Evolutionary conservation across 176 grass and related monocot genomes (phyloP).

Genomic region (Bromus sterilis): DNA sequence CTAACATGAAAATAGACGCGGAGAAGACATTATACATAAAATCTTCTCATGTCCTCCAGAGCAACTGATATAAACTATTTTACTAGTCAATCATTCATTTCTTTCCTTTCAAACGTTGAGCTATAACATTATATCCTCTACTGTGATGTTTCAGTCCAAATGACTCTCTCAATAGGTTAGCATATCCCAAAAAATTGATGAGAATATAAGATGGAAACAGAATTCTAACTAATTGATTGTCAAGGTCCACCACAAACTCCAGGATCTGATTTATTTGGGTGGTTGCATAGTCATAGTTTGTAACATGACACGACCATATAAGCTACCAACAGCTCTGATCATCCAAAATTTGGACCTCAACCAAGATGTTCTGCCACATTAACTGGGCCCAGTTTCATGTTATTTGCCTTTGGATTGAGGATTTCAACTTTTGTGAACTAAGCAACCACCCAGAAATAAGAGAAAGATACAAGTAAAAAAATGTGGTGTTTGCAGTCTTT

Average conservation of each 20-base stretch:
- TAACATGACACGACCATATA: neutral
- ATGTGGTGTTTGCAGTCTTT: neutral
- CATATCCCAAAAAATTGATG: constrained; percentile 1
- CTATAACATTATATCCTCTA: neutral
- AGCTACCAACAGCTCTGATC: neutral
- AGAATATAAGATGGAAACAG: neutral
- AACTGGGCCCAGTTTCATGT: neutral
- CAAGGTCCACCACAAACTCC: neutral
- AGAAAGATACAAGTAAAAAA: neutral
- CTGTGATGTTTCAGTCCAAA: neutral
- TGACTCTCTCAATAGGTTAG: neutral
- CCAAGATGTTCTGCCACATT: neutral
- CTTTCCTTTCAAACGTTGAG: neutral
- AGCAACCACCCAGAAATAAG: neutral
- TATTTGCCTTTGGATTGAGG: neutral
- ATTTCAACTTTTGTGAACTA: neutral
- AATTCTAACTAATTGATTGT: constrained; percentile 8
- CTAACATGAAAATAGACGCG: neutral
- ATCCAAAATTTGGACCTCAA: neutral
- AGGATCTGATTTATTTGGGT: neutral
- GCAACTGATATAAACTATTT: neutral
- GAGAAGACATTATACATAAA: neutral
- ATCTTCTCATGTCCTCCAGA: neutral
- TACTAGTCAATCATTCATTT: neutral
- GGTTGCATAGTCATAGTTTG: neutral